Evolutionary conservation across 352 stramenopile genomes (phyloP).

Genomic region (Phytophthora multivora): DNA sequence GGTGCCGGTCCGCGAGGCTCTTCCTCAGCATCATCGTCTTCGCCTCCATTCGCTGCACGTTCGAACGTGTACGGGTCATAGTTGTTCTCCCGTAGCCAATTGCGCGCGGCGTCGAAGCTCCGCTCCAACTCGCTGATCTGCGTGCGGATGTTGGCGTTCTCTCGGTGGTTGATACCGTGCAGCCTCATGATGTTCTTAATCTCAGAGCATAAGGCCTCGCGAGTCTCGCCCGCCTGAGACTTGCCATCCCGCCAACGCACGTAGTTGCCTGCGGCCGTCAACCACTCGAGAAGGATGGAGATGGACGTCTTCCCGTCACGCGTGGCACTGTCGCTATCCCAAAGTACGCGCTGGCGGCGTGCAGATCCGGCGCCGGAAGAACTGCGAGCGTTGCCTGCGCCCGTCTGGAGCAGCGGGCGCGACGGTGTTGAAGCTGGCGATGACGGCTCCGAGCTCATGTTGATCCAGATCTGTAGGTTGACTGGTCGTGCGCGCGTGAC

Average conservation of each 20-base stretch:
- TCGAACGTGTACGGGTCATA: constrained; percentile 37
- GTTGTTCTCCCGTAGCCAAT: constrained; percentile 56
- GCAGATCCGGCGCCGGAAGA: constrained; percentile 1
- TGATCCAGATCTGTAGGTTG: constrained; percentile 7
- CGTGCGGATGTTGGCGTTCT: constrained; percentile 84
- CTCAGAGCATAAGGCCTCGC: constrained; percentile 72
- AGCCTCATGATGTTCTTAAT: constrained; percentile 68
- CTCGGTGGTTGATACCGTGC: constrained; percentile 67
- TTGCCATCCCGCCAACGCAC: constrained; percentile 71
- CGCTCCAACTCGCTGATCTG: constrained; percentile 82
- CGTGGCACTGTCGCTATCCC: constrained; percentile 71
- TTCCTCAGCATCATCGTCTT: constrained; percentile 1
- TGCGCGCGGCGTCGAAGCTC: constrained; percentile 56
- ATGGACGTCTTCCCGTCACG: constrained; percentile 78
- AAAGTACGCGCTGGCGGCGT: constrained; percentile 73
- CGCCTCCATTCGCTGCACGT: constrained; percentile 20
- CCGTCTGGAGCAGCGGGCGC: background rate
- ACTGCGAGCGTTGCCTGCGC: background rate
- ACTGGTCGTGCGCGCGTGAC: background rate
- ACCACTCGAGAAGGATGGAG: constrained; percentile 69
- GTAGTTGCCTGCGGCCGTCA: constrained; percentile 66
- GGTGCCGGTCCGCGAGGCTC: constrained; percentile 25
- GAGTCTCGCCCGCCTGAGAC: constrained; percentile 67
- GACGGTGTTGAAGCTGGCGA: constrained; percentile 21
- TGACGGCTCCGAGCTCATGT: constrained; percentile 9